A percentile compares a stretch with the other conserved stretches of the same genome.
Conservation (phyloP, 257 asterid species). For the Gentiana dahurica region DNA sequence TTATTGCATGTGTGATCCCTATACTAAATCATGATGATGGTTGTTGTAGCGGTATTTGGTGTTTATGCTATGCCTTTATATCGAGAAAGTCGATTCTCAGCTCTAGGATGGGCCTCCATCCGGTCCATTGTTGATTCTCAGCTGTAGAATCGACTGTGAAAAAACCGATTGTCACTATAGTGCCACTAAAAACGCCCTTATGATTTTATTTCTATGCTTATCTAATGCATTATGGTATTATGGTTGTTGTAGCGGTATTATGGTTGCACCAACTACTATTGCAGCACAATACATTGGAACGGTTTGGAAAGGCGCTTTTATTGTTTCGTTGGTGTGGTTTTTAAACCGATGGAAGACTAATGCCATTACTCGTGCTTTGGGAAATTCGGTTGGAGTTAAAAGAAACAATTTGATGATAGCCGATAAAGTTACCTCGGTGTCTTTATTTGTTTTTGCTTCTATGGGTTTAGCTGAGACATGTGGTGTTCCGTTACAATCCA, state of each 20-base stretch:
- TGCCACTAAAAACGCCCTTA: too few species aligned
- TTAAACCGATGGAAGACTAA: constrained; percentile 78
- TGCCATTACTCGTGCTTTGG: constrained; percentile 57
- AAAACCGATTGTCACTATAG: too few species aligned
- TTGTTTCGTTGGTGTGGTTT: constrained; percentile 78
- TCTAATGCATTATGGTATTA: too few species aligned
- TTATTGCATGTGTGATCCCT: too few species aligned
- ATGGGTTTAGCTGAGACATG: constrained; percentile 89
- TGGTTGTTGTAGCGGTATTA: constrained; percentile 42
- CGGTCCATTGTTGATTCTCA: too few species aligned
- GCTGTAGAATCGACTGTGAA: too few species aligned
- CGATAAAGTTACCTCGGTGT: constrained; percentile 70
- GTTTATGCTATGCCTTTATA: too few species aligned
- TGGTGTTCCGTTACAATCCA: constrained; percentile 92
- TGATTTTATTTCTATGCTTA: too few species aligned
- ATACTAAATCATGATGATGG: too few species aligned
- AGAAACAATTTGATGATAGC: constrained; percentile 55
- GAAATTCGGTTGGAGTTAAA: constrained; percentile 33
- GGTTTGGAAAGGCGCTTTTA: constrained; percentile 72
- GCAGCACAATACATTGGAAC: constrained; percentile 49
- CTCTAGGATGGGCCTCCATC: too few species aligned
- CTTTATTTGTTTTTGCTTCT: constrained; percentile 60
- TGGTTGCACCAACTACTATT: constrained; percentile 72
- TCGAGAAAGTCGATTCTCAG: too few species aligned
- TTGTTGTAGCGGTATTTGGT: too few species aligned